phyloP scores from a whole-genome alignment of 2,329 filamentous ascomycete species.

The Penicillium corylophilum region DNA sequence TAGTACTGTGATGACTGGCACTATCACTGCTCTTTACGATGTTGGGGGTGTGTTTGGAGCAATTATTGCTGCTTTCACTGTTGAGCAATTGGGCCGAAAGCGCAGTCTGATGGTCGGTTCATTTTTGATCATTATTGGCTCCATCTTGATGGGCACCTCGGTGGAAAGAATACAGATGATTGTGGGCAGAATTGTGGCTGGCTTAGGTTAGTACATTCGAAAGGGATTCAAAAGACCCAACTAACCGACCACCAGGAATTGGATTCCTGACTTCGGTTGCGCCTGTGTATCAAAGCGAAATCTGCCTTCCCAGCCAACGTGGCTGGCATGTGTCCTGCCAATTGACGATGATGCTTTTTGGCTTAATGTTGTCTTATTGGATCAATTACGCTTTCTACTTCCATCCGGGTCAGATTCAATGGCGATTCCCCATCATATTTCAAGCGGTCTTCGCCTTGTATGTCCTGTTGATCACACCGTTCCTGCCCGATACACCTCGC shows the following conservation, averaged over 20 bases:
- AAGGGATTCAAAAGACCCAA: neutral
- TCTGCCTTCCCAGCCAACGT: slow-evolving; percentile 25
- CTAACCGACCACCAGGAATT: slow-evolving; percentile 7
- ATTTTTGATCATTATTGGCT: slow-evolving; percentile 22
- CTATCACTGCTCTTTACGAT: slow-evolving; percentile 32
- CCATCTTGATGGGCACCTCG: slow-evolving; percentile 23
- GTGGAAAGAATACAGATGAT: slow-evolving; percentile 23
- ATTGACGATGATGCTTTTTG: slow-evolving; percentile 25
- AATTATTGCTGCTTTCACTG: slow-evolving; percentile 23
- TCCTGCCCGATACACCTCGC: slow-evolving; percentile 26
- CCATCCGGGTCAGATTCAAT: slow-evolving; percentile 23
- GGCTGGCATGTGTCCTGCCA: slow-evolving; percentile 31
- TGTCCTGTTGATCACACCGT: slow-evolving; percentile 17
- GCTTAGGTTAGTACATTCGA: slow-evolving; percentile 17
- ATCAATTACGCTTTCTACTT: slow-evolving; percentile 30
- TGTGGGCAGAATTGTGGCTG: slow-evolving; percentile 26
- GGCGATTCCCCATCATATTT: slow-evolving; percentile 23
- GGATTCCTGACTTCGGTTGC: slow-evolving; percentile 27
- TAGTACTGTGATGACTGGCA: slow-evolving; percentile 25
- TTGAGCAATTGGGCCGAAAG: slow-evolving; percentile 30
- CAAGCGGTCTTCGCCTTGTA: slow-evolving; percentile 19
- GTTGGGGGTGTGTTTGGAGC: slow-evolving; percentile 31
- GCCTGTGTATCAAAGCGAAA: slow-evolving; percentile 32
- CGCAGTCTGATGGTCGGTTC: slow-evolving; percentile 26
- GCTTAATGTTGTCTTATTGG: slow-evolving; percentile 22